A percentile compares a stretch with the other conserved stretches of the same genome.
These are phyloP conservation scores for Saturnispora ahearnii DNA, from an alignment of 805 yeast species.

Conservation along the genomic window DNA sequence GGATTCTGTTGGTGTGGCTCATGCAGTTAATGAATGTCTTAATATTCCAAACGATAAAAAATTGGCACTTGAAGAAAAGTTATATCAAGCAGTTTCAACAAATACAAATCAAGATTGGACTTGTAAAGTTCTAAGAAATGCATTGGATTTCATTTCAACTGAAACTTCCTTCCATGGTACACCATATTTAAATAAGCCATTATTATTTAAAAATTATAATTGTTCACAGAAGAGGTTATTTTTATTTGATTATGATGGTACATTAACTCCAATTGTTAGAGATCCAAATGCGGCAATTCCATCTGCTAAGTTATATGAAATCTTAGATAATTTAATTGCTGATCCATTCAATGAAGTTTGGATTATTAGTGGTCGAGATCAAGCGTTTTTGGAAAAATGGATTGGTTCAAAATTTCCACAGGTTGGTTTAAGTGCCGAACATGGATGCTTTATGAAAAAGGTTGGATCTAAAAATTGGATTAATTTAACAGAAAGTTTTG, in stretches of 20 bases:
- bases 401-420: constrained; percentile 54
- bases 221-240: constrained; percentile 63
- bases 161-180: constrained; percentile 45
- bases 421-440: constrained; percentile 90
- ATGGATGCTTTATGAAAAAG: constrained; percentile 88
- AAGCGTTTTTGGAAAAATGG: constrained; percentile 80
- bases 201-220: constrained; percentile 50
- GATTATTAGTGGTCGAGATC: constrained; percentile 96
- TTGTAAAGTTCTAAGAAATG: constrained; percentile 43
- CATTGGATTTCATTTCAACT: constrained; percentile 27
- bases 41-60: constrained; percentile 42
- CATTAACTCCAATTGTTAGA: constrained; percentile 89
- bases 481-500: constrained; percentile 70
- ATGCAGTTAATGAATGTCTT: constrained; percentile 64
- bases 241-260: constrained; percentile 94
- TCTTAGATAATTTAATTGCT: constrained; percentile 49
- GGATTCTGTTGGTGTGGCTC: constrained; percentile 92
- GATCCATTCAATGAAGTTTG: constrained; percentile 85
- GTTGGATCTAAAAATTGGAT: constrained; percentile 64
- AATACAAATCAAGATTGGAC: constrained; percentile 83
- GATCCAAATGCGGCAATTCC: constrained; percentile 99
- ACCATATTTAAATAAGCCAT: constrained; percentile 73
- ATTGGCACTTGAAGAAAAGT: constrained; percentile 36
- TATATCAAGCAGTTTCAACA: constrained; percentile 55
- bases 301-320: constrained; percentile 54